Conservation (phyloP, 1,284 basidiomycete species). For the Sphaerobolus stellatus region DNA sequence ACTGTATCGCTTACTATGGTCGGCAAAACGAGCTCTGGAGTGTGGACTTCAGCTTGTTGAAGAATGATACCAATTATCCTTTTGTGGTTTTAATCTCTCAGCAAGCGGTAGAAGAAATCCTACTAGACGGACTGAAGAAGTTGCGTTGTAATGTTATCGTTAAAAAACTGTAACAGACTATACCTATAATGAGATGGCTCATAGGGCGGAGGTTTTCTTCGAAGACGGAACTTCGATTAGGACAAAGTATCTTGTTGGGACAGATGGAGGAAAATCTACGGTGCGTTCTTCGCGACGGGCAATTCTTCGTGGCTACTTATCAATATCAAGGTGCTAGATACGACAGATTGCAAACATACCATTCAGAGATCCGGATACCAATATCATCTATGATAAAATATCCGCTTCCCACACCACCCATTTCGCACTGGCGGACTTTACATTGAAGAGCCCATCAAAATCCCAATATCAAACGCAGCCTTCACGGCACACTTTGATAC, state of each 20-base stretch:
- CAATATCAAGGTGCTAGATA: no score
- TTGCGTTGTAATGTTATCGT: slow-evolving; percentile 35
- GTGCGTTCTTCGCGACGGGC: no score
- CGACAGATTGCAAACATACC: no score
- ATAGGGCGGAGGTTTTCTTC: slow-evolving; percentile 28
- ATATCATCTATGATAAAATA: no score
- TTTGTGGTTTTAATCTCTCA: slow-evolving; percentile 48
- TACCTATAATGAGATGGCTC: slow-evolving; percentile 22
- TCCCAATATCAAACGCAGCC: no score
- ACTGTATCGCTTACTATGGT: no score
- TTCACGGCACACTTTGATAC: no score
- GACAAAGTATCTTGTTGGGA: slow-evolving; percentile 51
- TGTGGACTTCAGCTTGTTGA: slow-evolving; percentile 29
- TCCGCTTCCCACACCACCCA: no score
- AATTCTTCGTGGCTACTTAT: no score
- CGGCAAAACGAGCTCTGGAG: slow-evolving; percentile 9
- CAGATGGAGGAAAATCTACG: slow-evolving; percentile 53
- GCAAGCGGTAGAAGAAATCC: slow-evolving; percentile 43
- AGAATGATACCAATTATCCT: slow-evolving; percentile 44
- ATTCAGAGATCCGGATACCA: no score
- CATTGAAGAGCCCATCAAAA: no score
- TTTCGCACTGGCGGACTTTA: no score
- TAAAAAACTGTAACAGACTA: slow-evolving; percentile 36
- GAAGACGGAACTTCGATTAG: slow-evolving; percentile 47
- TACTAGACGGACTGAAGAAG: slow-evolving; percentile 36